These are phyloP conservation scores for Ogataea sp. DNA, from an alignment of 805 yeast species.

Conservation along the genomic window DNA sequence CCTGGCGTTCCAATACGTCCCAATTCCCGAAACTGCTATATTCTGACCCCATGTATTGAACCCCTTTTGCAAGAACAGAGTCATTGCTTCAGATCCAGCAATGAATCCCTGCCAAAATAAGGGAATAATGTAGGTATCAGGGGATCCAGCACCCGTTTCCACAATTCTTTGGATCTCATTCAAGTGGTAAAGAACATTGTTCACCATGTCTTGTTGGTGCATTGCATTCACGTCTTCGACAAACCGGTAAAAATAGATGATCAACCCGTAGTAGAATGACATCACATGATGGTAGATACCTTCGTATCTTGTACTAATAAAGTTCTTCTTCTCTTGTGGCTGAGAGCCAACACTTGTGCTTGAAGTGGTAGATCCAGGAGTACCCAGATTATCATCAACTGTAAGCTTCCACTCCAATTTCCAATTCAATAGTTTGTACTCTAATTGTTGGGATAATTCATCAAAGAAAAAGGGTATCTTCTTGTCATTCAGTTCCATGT, in stretches of 20 bases:
- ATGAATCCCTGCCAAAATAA: constrained; percentile 86
- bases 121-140: constrained; percentile 61
- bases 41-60: constrained; percentile 71
- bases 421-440: constrained; percentile 54
- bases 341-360: not conserved
- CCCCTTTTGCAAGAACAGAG: constrained; percentile 48
- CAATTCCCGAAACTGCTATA: constrained; percentile 51
- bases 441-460: constrained; percentile 31
- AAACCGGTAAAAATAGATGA: constrained; percentile 63
- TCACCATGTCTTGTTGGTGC: constrained; percentile 55
- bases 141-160: constrained; percentile 24
- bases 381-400: constrained; percentile 12
- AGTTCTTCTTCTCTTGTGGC: constrained; percentile 20
- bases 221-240: constrained; percentile 47
- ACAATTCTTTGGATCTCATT: constrained; percentile 54
- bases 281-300: constrained; percentile 73
- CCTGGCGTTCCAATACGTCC: constrained; percentile 81
- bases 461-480: constrained; percentile 27
- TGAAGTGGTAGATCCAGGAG: not conserved
- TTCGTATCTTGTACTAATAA: constrained; percentile 50
- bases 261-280: constrained; percentile 67
- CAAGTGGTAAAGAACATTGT: constrained; percentile 52
- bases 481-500: constrained; percentile 30
- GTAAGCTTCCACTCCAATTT: constrained; percentile 63
- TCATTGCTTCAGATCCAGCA: constrained; percentile 74